Base-by-base conservation (phyloP, 345 rosid genomes). In the Arabis hirsuta region DNA sequence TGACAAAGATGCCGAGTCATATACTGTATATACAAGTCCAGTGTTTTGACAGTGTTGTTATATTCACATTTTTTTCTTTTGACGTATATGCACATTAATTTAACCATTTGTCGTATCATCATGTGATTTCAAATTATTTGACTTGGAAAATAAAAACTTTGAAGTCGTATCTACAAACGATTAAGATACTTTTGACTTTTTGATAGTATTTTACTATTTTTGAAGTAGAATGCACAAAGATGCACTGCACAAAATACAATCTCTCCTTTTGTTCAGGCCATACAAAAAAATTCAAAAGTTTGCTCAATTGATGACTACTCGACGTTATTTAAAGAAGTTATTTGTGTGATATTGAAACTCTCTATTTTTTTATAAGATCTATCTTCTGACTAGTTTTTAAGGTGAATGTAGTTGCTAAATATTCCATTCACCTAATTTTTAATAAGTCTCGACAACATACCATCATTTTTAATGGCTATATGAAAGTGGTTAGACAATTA, bases 1-100 rank as follows among this genome's bases (percentile, higher is more conserved):
- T 62, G 76, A 72, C 76, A 60, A 51, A 60, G 11, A 41, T 29
- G 53, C 19, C 5, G 27, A 62, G 46, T 22, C 55, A 60, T 12
- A 20, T 34, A 2, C 3, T 16, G 16, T 16, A 16, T 16, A 16
- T 16, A 52, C 34, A 26, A 39, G 62, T 67, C 62, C 5, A 16
- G n/a, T 16, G 63, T 68, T 29, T 29, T 32, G 63, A 29, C 32
- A 32, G 34, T 55, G 9, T 19, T 44, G 45, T 3, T 13, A 13
- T 36, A 56, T 69, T 45, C 60, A 32, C 53, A 22, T 22, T 22
- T 22, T 22, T 22, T 22, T n/a, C n/a, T 22, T 22, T 22, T 22
- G 24, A 22, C 24, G 24, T 22, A 22, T 22, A 22, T 22, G 24
- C 24, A 22, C 24, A 63, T 31, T 36, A 36, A 9, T 36, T 8